Conservation (phyloP, 306 rosid species). For the Oemleria cerasiformis region DNA sequence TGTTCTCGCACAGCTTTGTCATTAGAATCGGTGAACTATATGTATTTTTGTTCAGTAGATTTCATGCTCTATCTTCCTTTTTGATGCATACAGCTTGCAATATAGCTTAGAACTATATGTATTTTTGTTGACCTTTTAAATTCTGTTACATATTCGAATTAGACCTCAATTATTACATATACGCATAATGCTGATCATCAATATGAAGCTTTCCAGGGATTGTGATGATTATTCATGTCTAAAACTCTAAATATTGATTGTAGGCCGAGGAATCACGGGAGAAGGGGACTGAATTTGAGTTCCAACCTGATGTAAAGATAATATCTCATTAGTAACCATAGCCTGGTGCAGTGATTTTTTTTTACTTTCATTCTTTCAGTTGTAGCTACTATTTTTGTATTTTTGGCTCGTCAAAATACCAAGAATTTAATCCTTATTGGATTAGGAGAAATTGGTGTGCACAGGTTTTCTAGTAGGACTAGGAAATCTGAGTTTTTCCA, state of each 20-base stretch:
- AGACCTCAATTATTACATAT: neutral
- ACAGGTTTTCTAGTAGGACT: too few species aligned
- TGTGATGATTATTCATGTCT: slow-evolving; percentile 5
- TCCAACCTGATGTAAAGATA: slow-evolving; percentile 82
- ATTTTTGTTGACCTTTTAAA: neutral
- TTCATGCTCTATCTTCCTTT: neutral
- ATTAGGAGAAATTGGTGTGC: too few species aligned
- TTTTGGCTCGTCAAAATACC: too few species aligned
- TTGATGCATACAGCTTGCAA: neutral
- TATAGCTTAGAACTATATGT: neutral
- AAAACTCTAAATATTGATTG: slow-evolving; percentile 28
- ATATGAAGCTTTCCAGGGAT: neutral
- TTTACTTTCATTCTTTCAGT: neutral
- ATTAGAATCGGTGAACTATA: too few species aligned
- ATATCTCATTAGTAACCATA: neutral
- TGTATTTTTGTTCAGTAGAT: neutral
- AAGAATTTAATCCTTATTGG: too few species aligned
- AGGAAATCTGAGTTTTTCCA: too few species aligned
- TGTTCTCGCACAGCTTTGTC: too few species aligned
- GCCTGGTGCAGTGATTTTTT: neutral
- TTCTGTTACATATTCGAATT: neutral
- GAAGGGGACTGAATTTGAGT: slow-evolving; percentile 73
- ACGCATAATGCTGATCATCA: neutral
- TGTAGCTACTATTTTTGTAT: slow-evolving; percentile 3
- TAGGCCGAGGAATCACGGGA: slow-evolving; percentile 64